Conservation (phyloP, 176 grass and related monocot genomes). For the Chrysopogon serrulatus region DNA sequence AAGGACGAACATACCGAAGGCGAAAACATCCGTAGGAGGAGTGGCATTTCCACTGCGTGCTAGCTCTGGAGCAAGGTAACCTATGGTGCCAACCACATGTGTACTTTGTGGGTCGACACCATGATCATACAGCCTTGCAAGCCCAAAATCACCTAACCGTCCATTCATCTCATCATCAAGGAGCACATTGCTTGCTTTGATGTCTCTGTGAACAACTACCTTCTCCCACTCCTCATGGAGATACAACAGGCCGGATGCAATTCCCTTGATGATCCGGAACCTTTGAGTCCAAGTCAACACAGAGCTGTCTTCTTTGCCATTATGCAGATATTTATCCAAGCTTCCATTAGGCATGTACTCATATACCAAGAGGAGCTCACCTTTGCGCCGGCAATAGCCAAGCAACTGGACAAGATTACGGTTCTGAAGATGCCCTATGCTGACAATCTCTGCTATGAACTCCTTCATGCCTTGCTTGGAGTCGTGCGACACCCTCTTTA, state of each 20-base stretch:
- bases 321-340: too few relatives aligned
- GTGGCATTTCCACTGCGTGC: background rate
- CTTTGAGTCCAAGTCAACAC: conserved; percentile 4
- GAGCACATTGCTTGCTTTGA: background rate
- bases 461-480: too few relatives aligned
- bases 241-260: background rate
- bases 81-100: conserved; percentile 16
- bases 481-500: too few relatives aligned
- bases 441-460: too few relatives aligned
- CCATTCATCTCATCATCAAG: background rate
- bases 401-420: too few relatives aligned
- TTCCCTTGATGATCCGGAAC: conserved; percentile 5
- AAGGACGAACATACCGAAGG: conserved; percentile 10
- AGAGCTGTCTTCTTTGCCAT: too few relatives aligned
- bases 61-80: conserved; percentile 24
- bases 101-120: background rate
- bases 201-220: conserved; percentile 1
- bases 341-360: too few relatives aligned
- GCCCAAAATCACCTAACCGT: background rate
- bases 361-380: too few relatives aligned
- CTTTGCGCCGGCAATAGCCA: too few relatives aligned
- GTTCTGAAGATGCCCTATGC: too few relatives aligned
- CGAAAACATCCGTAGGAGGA: background rate
- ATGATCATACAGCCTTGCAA: background rate
- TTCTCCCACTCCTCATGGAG: conserved; percentile 15